Evolutionary conservation across 768 basidiomycete species (phyloP).

Genomic region (Leccinum disarticulatum): DNA sequence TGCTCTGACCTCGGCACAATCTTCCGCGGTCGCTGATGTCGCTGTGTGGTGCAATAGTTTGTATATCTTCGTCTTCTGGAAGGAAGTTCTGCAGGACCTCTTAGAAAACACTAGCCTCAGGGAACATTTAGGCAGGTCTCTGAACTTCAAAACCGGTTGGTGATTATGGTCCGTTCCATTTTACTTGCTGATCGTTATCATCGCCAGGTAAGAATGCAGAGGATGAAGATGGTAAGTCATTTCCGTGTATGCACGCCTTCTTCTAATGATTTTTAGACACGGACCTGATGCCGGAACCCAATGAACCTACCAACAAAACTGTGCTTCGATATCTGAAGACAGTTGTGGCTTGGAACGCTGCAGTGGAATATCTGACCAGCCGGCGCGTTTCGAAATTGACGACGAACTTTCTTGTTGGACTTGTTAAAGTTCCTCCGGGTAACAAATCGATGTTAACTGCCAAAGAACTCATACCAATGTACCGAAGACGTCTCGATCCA

Average conservation of each 20-base stretch:
- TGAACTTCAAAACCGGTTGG: background rate
- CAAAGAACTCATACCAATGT: background rate
- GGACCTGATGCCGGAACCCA: background rate
- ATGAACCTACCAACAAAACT: background rate
- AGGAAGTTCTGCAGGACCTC: background rate
- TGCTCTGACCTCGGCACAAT: background rate
- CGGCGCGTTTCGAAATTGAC: background rate
- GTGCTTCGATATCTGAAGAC: background rate
- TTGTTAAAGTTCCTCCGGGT: background rate
- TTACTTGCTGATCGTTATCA: background rate
- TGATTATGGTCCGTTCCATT: background rate
- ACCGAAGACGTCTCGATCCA: background rate
- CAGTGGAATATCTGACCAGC: background rate
- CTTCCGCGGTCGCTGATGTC: background rate
- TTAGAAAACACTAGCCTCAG: background rate
- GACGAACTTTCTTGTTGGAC: background rate
- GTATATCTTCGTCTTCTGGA: background rate
- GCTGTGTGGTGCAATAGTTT: background rate
- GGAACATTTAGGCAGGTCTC: background rate
- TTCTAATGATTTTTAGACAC: background rate
- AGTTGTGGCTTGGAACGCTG: background rate
- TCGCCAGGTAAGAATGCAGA: background rate
- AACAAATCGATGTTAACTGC: background rate
- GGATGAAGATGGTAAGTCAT: background rate
- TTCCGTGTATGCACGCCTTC: background rate